Evolutionary conservation across 371 early-diverging fungal species (phyloP).

Genomic region (Nematocida homosporus): DNA sequence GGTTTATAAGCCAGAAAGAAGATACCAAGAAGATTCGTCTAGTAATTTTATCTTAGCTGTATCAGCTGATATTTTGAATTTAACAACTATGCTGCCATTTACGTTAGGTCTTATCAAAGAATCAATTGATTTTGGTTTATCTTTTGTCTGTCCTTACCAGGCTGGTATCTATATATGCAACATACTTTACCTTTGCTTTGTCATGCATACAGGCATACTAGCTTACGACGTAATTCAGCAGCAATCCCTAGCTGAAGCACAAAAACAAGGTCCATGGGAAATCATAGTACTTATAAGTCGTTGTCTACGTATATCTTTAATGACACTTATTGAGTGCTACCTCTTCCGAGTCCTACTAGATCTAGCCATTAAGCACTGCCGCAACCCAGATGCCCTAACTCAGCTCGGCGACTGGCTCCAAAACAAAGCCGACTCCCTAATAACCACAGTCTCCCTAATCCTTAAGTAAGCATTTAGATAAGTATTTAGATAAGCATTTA

Average conservation of each 20-base stretch:
- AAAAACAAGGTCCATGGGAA: too few species aligned
- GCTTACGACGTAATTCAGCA: not conserved
- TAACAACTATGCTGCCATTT: constrained; percentile 8
- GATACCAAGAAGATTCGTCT: not conserved
- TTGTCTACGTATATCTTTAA: too few species aligned
- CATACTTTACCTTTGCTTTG: constrained; percentile 5
- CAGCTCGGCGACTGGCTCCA: not conserved
- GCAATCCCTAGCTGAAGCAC: too few species aligned
- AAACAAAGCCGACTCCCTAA: not conserved
- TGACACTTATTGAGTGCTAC: not conserved
- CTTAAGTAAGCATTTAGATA: not conserved
- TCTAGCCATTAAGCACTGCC: not conserved
- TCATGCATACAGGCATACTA: constrained; percentile 19
- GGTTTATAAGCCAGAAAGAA: not conserved
- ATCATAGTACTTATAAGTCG: too few species aligned
- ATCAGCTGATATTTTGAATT: constrained; percentile 8
- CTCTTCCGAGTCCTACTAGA: not conserved
- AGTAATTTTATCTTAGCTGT: not conserved
- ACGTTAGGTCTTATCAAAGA: not conserved
- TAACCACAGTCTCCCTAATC: not conserved
- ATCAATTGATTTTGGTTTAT: too few species aligned
- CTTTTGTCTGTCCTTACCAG: too few species aligned
- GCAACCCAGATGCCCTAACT: not conserved
- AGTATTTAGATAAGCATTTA: too few species aligned
- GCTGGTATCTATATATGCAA: not conserved